Evolutionary conservation across 495 filamentous ascomycete species (phyloP), one percentile per base, ranked within the genome.

Genomic region (Astrothelium subdiscretum): DNA sequence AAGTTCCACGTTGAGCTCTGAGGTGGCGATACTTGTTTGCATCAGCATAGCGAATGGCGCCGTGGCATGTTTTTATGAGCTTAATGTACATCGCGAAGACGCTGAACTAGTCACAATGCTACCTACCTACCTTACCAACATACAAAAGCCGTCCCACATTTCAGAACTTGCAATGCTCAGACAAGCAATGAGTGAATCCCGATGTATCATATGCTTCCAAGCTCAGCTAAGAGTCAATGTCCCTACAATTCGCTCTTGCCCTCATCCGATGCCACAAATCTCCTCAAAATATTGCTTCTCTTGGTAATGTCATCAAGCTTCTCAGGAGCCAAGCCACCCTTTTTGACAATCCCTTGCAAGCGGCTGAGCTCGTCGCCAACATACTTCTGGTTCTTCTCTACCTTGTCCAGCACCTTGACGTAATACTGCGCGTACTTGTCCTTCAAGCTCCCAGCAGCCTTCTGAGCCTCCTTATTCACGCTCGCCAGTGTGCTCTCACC

Each of bases 381-480:
- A 70, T 92, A 96, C 27, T 79, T 85, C 63, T 85, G 77, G 72
- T 86, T 92, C 75, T 87, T 77, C 71, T 74, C 75, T 43, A 95
- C 73, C 84, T 97, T 98, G 67, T 87, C 81, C 32, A 92, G 83
- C 32, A 95, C 95, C 70, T 88, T 88, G 71, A 94, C 77, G 72
- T 98, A 98, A 82, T 97, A 97, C 74, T 87, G 78, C n/a, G 88
- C 89, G 72, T 90, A 95, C 79, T 89, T 89, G 67, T 90, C 84
- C 76, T 85, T 83, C 27, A 92, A 73, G 52, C 73, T 77, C 70
- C 80, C 78, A 31, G 85, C 87, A 20, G 81, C 81, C 79, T 88
- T 86, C 76, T 84, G 85, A 38, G 87, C 77, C 72, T 91, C 85
- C 59, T 78, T 77, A 1, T 79, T 78, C 15, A 86, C 77, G 62